Base-by-base conservation (phyloP, 306 rosid genomes). In the Dryas drummondii region DNA sequence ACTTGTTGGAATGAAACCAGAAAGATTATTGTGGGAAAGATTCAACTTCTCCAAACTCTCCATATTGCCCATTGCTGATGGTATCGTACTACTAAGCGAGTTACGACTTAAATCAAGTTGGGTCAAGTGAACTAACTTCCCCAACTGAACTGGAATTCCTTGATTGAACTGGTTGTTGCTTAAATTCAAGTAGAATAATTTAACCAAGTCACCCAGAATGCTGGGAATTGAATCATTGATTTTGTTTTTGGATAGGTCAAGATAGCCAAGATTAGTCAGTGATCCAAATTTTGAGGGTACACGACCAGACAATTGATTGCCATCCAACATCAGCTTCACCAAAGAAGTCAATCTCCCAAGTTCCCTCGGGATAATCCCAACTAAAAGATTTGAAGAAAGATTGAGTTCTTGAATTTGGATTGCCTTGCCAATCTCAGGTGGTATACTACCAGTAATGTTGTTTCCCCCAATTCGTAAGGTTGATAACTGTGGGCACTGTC, bases 1-100 rank as follows among this genome's bases (percentile, higher is more conserved):
- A 40, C 68, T 53, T 7, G 26, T 9, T 3, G 79, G 79, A 9
- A 76, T 61, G 32, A 40, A 32, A 8, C 80, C 75, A n/a, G 69
- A 76, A 7, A 76, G 74, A n/a, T 68, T 49, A 16, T 76, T 68
- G 60, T 40, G 68, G 63, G 80, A 76, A 5, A 76, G 54, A 49
- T 68, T 47, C 26, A 76, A 47, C 2, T 2, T 58, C 53, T 11
- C 60, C 75, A 76, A 68, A 64, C 61, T 76, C n/a, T 41, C 61
- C 53, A 76, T 11, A 22, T 40, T 48, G 41, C 60, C 5, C 0
- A 68, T n/a, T 17, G 49, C 69, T 52, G 0, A 27, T 11, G 80
- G 80, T 37, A 76, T 40, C 8, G 5, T 26, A 17, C 73, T 71
- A 1, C 17, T 6, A 48, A 74, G 78, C 4, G 56, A 47, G 71